Percentiles rank a stretch among this genome's conserved stretches.
Evolutionary conservation across 2,329 filamentous ascomycete species (phyloP).

Genomic region (Paraphoma sp.): DNA sequence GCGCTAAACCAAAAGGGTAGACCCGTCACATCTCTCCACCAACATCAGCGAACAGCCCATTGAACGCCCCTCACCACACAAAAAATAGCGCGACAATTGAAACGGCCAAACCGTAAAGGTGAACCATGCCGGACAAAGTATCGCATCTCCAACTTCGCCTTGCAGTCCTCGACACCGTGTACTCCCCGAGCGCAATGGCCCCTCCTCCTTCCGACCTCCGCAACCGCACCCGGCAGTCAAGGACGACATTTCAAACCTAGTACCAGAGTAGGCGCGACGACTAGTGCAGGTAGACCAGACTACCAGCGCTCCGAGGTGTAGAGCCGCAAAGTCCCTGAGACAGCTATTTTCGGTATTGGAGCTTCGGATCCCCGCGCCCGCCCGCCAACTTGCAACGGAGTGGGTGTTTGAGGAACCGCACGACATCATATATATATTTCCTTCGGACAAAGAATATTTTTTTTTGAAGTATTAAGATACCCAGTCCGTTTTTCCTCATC

Average conservation of each 20-base stretch:
- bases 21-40: background rate
- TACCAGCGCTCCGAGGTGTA: slow-evolving; percentile 22
- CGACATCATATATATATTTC: slow-evolving; percentile 17
- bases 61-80: background rate
- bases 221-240: slow-evolving; percentile 27
- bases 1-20: slow-evolving; percentile 1
- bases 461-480: slow-evolving; percentile 8
- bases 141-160: slow-evolving; percentile 14
- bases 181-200: slow-evolving; percentile 25
- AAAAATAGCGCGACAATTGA: background rate
- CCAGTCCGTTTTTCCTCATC: slow-evolving; percentile 1
- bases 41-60: background rate
- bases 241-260: slow-evolving; percentile 23
- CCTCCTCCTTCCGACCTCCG: slow-evolving; percentile 40
- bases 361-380: slow-evolving; percentile 33
- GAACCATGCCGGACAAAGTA: slow-evolving; percentile 4
- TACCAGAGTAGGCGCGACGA: slow-evolving; percentile 8
- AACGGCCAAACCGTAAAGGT: background rate
- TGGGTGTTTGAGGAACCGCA: slow-evolving; percentile 19
- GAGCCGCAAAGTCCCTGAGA: slow-evolving; percentile 29
- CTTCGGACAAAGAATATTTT: background rate
- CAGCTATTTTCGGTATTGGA: slow-evolving; percentile 28
- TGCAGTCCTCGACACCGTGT: slow-evolving; percentile 1
- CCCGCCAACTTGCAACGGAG: slow-evolving; percentile 16
- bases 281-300: slow-evolving; percentile 16